Evolutionary conservation across 2,329 filamentous ascomycete genomes (phyloP).

Genomic region (Hypoxylon sp.): DNA sequence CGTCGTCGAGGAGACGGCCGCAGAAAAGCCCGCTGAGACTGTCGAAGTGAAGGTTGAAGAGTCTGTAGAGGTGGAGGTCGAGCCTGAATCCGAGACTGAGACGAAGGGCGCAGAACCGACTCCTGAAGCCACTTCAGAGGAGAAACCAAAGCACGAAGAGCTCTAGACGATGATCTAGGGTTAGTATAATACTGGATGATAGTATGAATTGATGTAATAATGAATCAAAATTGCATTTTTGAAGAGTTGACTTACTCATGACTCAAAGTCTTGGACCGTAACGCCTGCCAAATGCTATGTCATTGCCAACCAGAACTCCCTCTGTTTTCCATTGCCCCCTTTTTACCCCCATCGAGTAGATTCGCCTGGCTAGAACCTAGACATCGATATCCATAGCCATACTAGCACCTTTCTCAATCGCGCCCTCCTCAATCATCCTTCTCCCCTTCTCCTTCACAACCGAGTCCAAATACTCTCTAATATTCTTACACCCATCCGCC

Average conservation of each 20-base stretch:
- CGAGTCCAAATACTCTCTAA: slow-evolving; percentile 83
- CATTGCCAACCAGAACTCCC: slow-evolving; percentile 9
- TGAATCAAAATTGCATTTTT: slow-evolving; percentile 24
- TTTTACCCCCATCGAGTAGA: neutral
- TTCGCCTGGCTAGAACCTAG: neutral
- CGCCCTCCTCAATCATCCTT: slow-evolving; percentile 72
- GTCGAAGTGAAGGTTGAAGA: slow-evolving; percentile 59
- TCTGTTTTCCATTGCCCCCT: neutral
- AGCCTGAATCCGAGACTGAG: slow-evolving; percentile 48
- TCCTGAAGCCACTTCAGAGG: slow-evolving; percentile 55
- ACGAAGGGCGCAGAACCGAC: slow-evolving; percentile 55
- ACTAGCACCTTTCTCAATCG: slow-evolving; percentile 63
- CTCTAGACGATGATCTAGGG: slow-evolving; percentile 56
- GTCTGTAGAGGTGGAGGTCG: slow-evolving; percentile 52
- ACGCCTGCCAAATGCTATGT: slow-evolving; percentile 32
- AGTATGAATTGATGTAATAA: slow-evolving; percentile 34
- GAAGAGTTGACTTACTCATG: slow-evolving; percentile 34
- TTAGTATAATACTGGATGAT: slow-evolving; percentile 21
- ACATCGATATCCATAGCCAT: slow-evolving; percentile 67
- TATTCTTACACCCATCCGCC: slow-evolving; percentile 90
- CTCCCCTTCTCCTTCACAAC: slow-evolving; percentile 81
- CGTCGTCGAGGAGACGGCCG: slow-evolving; percentile 58
- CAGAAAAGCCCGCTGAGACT: slow-evolving; percentile 60
- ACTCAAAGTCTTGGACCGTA: slow-evolving; percentile 11
- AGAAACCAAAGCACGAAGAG: slow-evolving; percentile 62